Evolutionary conservation across 345 rosid genomes (phyloP), one percentile per base, ranked within the genome.

Genomic region (Alliaria petiolata): DNA sequence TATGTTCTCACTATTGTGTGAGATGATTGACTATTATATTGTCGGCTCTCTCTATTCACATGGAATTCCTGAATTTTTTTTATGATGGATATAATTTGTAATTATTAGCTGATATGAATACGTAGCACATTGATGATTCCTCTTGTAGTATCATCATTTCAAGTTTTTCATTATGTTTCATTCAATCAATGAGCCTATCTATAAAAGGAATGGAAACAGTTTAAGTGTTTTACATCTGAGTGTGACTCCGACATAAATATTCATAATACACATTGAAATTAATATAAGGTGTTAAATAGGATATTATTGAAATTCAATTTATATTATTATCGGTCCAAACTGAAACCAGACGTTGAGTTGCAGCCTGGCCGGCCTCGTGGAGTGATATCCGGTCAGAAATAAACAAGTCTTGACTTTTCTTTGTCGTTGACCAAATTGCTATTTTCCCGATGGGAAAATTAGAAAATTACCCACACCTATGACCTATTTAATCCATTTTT

Each of bases 281-380:
- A 2, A 1, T 51, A 39, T 9, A 19, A 62, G n/a, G n/a, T n/a
- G n/a, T n/a, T 7, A 26, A 19, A 50, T 36, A 36, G 14, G 15
- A 19, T 25, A 22, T 55, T 8, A 22, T 31, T n/a, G n/a, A 55
- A 55, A 47, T 31, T 50, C 51, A 50, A 2, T 35, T 4, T 5
- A 31, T n/a, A n/a, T n/a, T n/a, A n/a, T n/a, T n/a, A n/a, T n/a
- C 57, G 52, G 62, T 58, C 51, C 20, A 42, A 60, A 60, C 63
- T 67, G 73, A 60, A 67, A 50, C 54, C 49, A 57, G 56, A 60
- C 50, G 54, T 60, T 44, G 62, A 43, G 63, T 51, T 67, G 73
- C 62, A 75, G 78, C 13, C 38, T 50, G 56, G 74, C n/a, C n/a
- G n/a, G n/a, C 78, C 73, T 75, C 74, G 78, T 75, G 69, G 78